phyloP scores from a whole-genome alignment of 192 early-diverging fungal genomes.

The Gorgonomyces haynaldii region DNA sequence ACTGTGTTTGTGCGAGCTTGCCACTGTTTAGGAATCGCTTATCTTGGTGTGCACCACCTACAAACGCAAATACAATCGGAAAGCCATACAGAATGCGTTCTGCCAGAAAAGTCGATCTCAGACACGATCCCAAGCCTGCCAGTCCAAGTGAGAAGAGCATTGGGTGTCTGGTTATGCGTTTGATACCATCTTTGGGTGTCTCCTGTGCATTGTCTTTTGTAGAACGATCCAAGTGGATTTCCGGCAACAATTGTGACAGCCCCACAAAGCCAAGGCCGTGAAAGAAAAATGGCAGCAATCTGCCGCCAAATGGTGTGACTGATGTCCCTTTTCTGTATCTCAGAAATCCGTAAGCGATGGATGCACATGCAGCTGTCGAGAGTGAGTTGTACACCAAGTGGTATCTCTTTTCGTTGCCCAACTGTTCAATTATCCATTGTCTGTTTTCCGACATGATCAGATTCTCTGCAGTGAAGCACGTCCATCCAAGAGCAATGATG shows the following conservation, averaged over 20 bases:
- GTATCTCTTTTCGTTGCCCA: constrained; percentile 16
- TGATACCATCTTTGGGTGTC: constrained; percentile 3
- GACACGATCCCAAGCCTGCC: too few species aligned
- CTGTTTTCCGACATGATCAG: constrained; percentile 19
- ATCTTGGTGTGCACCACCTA: too few species aligned
- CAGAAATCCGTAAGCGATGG: constrained; percentile 20
- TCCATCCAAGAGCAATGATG: constrained; percentile 17
- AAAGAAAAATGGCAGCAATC: not conserved
- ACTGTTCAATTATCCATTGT: constrained; percentile 6
- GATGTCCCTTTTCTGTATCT: constrained; percentile 7
- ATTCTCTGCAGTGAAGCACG: constrained; percentile 21
- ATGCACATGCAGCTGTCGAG: constrained; percentile 14
- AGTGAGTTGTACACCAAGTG: constrained; percentile 11
- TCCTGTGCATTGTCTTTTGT: not conserved
- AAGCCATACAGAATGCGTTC: too few species aligned
- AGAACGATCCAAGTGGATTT: not conserved
- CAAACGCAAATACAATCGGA: too few species aligned
- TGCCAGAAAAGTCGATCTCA: too few species aligned
- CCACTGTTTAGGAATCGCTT: too few species aligned
- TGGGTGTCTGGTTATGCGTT: constrained; percentile 21
- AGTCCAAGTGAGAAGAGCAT: constrained; percentile 16
- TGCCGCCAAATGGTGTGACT: not conserved
- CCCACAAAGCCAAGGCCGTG: not conserved
- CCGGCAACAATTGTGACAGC: constrained; percentile 2
- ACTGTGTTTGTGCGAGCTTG: too few species aligned